Percentiles rank a stretch among this genome's conserved stretches.
Evolutionary conservation across 2,329 filamentous ascomycete species (phyloP).

Genomic region (Eurotiales sp.): DNA sequence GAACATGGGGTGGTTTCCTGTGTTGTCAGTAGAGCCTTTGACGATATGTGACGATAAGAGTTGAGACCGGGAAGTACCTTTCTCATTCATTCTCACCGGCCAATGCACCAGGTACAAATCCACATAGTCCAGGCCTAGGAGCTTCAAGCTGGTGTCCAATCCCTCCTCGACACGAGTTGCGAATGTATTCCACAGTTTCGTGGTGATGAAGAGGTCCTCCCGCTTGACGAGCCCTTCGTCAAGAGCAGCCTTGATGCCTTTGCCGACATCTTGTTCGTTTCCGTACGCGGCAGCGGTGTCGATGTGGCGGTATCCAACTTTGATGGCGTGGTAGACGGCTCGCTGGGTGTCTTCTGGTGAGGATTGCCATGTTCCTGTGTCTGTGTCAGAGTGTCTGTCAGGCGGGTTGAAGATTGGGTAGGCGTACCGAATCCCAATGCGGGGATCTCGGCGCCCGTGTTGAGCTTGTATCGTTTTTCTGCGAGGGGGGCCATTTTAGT

Average conservation of each 20-base stretch:
- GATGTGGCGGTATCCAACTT: conserved; percentile 53
- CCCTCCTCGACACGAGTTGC: conserved; percentile 60
- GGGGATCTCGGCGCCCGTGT: conserved; percentile 46
- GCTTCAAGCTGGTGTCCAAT: conserved; percentile 58
- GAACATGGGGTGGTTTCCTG: conserved; percentile 49
- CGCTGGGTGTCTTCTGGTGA: conserved; percentile 44
- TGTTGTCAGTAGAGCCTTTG: no score
- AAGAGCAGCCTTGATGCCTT: conserved; percentile 46
- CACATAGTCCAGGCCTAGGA: conserved; percentile 63
- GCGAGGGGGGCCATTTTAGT: conserved; percentile 13
- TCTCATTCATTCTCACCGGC: conserved; percentile 51
- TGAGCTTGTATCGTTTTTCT: conserved; percentile 42
- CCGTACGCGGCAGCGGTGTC: conserved; percentile 40
- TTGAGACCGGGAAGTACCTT: conserved; percentile 41
- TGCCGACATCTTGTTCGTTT: conserved; percentile 54
- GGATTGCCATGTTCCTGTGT: conserved; percentile 45
- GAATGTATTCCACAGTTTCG: conserved; percentile 65
- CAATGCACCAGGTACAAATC: conserved; percentile 70
- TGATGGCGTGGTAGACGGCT: conserved; percentile 46
- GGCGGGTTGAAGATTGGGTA: background rate
- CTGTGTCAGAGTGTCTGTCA: background rate
- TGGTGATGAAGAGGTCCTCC: conserved; percentile 62
- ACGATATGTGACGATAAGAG: conserved; percentile 44
- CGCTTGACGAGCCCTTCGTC: conserved; percentile 62
- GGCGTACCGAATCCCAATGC: conserved; percentile 46